phyloP scores from a whole-genome alignment of 352 stramenopile genomes.

The Globisporangium sylvaticum region DNA sequence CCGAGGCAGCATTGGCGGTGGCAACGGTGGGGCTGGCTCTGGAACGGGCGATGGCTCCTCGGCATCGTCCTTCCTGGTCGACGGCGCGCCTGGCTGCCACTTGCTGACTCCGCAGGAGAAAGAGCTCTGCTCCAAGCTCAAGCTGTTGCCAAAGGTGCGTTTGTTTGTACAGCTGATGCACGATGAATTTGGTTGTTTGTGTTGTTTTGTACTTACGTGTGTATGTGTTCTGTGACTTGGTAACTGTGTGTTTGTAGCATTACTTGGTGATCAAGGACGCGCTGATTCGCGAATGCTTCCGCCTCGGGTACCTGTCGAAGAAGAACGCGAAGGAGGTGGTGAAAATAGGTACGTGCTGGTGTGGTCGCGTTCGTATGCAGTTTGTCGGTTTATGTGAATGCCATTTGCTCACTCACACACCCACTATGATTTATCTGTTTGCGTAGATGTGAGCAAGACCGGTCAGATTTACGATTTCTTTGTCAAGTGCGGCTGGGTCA shows the following conservation, averaged over 20 bases:
- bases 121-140: conserved; percentile 86
- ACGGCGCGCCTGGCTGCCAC: conserved; percentile 79
- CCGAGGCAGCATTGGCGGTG: conserved; percentile 9
- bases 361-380: neutral
- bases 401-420: too few relatives aligned
- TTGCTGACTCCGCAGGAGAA: conserved; percentile 90
- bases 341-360: conserved; percentile 75
- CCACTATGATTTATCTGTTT: conserved; percentile 22
- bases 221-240: too few relatives aligned
- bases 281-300: conserved; percentile 87
- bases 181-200: neutral
- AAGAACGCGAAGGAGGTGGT: conserved; percentile 84
- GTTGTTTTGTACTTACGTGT: neutral
- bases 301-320: conserved; percentile 70
- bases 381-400: neutral
- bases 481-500: conserved; percentile 86
- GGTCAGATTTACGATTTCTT: conserved; percentile 90
- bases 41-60: conserved; percentile 15
- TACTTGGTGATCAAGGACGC: conserved; percentile 96
- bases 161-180: neutral
- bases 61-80: conserved; percentile 64
- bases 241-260: conserved; percentile 36
- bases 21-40: neutral
- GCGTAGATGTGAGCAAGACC: conserved; percentile 77
- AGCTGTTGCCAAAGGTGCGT: conserved; percentile 85